phyloP scores from a whole-genome alignment of 352 stramenopile species.

The Globisporangium mamillatum region DNA sequence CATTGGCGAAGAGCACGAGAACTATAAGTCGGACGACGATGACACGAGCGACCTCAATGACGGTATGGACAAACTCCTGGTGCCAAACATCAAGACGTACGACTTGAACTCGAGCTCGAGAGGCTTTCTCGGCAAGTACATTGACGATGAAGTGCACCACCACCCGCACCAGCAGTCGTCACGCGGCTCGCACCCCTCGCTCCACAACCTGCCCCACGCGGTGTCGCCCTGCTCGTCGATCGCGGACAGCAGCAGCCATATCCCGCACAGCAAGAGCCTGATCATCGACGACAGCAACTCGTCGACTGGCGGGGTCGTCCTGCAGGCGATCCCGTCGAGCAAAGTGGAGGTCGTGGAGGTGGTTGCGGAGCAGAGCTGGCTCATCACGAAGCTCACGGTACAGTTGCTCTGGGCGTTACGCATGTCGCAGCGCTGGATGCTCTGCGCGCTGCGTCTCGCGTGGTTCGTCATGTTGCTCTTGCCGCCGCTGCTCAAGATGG shows the following conservation, averaged over 20 bases:
- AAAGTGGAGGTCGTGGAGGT: slow-evolving; percentile 51
- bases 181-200: slow-evolving; percentile 8
- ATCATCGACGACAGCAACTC: slow-evolving; percentile 37
- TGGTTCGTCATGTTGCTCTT: slow-evolving; percentile 60
- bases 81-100: slow-evolving; percentile 40
- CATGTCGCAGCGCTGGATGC: slow-evolving; percentile 69
- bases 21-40: slow-evolving; percentile 21
- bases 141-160: slow-evolving; percentile 31
- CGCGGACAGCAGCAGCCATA: neutral
- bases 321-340: slow-evolving; percentile 48
- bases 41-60: slow-evolving; percentile 10
- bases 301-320: slow-evolving; percentile 19
- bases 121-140: slow-evolving; percentile 28
- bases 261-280: slow-evolving; percentile 49
- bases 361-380: slow-evolving; percentile 65
- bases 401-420: slow-evolving; percentile 67
- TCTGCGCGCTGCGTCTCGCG: slow-evolving; percentile 61
- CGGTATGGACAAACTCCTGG: slow-evolving; percentile 20
- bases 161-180: neutral
- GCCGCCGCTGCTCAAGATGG: slow-evolving; percentile 49
- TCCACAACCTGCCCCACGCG: slow-evolving; percentile 12
- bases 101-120: slow-evolving; percentile 31
- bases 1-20: slow-evolving; percentile 7
- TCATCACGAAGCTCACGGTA: slow-evolving; percentile 66
- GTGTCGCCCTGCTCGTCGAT: slow-evolving; percentile 20